phyloP scores from a whole-genome alignment of 306 rosid genomes.

The Medicago lupulina region DNA sequence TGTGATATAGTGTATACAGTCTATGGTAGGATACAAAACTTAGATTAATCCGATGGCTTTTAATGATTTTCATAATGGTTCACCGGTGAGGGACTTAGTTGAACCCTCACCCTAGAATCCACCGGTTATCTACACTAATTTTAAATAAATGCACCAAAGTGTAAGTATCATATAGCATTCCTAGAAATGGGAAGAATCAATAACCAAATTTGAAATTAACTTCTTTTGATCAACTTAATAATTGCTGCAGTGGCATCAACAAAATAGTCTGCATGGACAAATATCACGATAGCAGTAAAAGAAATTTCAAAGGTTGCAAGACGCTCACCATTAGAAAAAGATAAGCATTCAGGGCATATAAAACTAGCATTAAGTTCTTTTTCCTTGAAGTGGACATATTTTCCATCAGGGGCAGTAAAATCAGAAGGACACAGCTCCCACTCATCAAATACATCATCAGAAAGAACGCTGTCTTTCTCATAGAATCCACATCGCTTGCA shows the following conservation, averaged over 20 bases:
- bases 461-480: constrained; percentile 65
- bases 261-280: constrained; percentile 17
- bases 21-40: too few relatives aligned
- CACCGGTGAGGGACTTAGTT: too few relatives aligned
- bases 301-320: neutral
- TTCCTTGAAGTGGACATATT: constrained; percentile 56
- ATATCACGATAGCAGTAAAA: constrained; percentile 26
- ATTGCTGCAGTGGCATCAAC: constrained; percentile 24
- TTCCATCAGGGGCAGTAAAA: constrained; percentile 61
- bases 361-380: constrained; percentile 79
- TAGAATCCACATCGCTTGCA: constrained; percentile 96
- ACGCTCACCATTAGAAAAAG: constrained; percentile 62
- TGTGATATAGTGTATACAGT: too few relatives aligned
- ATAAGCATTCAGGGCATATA: constrained; percentile 62
- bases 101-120: too few relatives aligned
- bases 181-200: constrained; percentile 13
- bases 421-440: constrained; percentile 96
- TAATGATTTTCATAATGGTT: too few relatives aligned
- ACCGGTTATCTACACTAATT: constrained; percentile 20
- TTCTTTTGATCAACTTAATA: constrained; percentile 7
- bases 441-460: constrained; percentile 79
- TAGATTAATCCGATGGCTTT: too few relatives aligned
- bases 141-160: constrained; percentile 3
- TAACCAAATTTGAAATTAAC: constrained; percentile 9
- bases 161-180: neutral